Base-by-base conservation (phyloP, 2,329 filamentous ascomycete species). In the Nemania sp. region DNA sequence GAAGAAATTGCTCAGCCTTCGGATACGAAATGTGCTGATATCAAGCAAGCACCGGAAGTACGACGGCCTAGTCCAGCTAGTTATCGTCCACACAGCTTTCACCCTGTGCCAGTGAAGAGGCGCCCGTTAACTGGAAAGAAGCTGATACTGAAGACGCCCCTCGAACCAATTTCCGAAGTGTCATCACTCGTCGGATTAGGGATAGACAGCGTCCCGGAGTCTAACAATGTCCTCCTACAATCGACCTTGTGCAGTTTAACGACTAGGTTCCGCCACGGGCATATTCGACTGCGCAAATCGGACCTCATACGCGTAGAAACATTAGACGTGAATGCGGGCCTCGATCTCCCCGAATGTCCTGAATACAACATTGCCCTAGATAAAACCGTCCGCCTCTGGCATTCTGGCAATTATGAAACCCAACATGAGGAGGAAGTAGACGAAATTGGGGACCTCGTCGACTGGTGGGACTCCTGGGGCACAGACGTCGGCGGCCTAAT, bases 381-480 rank as follows among this genome's bases (percentile, higher is more conserved):
- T 8, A 55, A 15, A 59, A 63, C 47, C 1, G 41, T 24, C 15
- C 35, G 43, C 11, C 5, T 56, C 15, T 60, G 55, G 54, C 20
- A 22, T 26, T 54, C 15, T 0, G 26, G 41, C 20, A 63, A 51
- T 47, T 62, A 66, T 15, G 58, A 62, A 45, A 38, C 26, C 35
- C 35, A 57, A 3, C 49, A 56, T n/a, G 32, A 67, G 35, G 22
- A 53, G 26, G 13, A 64, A 4, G 20, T 59, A 1, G 55, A 57
- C 15, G 51, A 64, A 35, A 6, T 56, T 18, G 29, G 45, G 18
- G 65, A 64, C 49, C 29, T 64, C 22, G 27, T 64, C 22, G 56
- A 64, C 15, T 61, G 56, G 56, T 64, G 55, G 51, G 55, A 61
- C 6, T 60, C 65, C 29, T 67, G 64, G 64, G 45, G 47, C 27